Conservation (phyloP, 1,139 yeast species). For the Yamadazyma conglobata region DNA sequence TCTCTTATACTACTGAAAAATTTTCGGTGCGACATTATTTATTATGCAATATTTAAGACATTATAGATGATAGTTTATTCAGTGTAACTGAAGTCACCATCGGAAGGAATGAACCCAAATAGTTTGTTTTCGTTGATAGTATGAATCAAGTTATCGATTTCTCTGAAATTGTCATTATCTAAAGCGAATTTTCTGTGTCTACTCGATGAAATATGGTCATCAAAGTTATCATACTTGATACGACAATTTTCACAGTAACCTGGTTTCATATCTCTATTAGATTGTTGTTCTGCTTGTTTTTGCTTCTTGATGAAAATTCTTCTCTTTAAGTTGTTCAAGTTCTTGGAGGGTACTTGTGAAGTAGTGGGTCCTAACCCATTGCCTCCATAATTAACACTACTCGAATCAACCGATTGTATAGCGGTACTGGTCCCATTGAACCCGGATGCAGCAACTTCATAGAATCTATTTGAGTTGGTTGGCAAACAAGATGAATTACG, state of each 20-base stretch:
- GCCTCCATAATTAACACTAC: slow-evolving; percentile 34
- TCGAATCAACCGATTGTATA: slow-evolving; percentile 43
- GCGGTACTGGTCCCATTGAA: slow-evolving; percentile 60
- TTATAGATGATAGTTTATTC: slow-evolving; percentile 5
- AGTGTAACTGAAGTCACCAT: slow-evolving; percentile 37
- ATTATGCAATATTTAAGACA: not conserved
- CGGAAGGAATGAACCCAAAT: slow-evolving; percentile 42
- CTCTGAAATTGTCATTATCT: slow-evolving; percentile 66
- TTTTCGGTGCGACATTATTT: slow-evolving; percentile 1
- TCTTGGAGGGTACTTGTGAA: slow-evolving; percentile 67
- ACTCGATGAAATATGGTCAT: slow-evolving; percentile 66
- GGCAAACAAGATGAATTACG: slow-evolving; percentile 32
- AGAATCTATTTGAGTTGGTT: slow-evolving; percentile 38
- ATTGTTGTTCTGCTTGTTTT: slow-evolving; percentile 48
- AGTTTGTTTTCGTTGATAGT: slow-evolving; percentile 43
- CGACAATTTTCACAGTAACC: slow-evolving; percentile 96
- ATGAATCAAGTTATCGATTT: slow-evolving; percentile 67
- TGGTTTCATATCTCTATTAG: slow-evolving; percentile 38
- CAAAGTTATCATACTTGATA: slow-evolving; percentile 76
- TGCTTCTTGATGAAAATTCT: slow-evolving; percentile 44
- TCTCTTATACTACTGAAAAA: too few species aligned
- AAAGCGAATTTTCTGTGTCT: slow-evolving; percentile 81
- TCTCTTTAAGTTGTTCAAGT: slow-evolving; percentile 57
- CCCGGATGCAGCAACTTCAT: slow-evolving; percentile 80
- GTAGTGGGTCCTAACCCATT: slow-evolving; percentile 70